phyloP scores from a whole-genome alignment of 495 filamentous ascomycete species.

The Acidomyces sp. region DNA sequence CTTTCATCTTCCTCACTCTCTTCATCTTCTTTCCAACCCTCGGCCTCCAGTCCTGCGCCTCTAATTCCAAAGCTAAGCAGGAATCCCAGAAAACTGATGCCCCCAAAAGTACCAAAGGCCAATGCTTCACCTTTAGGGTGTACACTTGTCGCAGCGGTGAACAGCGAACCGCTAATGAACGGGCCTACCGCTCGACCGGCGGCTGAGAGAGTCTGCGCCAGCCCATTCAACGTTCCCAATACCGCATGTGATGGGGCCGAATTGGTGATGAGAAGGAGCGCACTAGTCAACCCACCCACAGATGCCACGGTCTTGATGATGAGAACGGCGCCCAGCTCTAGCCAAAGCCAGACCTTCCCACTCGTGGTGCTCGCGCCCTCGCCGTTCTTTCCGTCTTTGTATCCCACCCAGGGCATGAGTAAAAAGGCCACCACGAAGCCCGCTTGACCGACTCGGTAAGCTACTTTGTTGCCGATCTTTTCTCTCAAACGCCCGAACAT shows the following conservation, averaged over 20 bases:
- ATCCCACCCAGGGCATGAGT: constrained; percentile 80
- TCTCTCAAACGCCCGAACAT: constrained; percentile 68
- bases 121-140: constrained; percentile 70
- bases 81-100: constrained; percentile 62
- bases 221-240: constrained; percentile 79
- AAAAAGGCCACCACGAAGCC: constrained; percentile 74
- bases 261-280: constrained; percentile 84
- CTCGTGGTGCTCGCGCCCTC: constrained; percentile 35
- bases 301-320: constrained; percentile 80
- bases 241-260: constrained; percentile 75
- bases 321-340: constrained; percentile 65
- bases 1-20: constrained; percentile 38
- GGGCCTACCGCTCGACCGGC: constrained; percentile 81
- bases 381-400: constrained; percentile 41
- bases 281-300: constrained; percentile 78
- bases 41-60: constrained; percentile 45
- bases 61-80: constrained; percentile 60
- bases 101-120: constrained; percentile 72
- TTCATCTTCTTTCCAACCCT: constrained; percentile 45
- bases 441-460: constrained; percentile 66
- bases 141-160: constrained; percentile 55
- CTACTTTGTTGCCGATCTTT: constrained; percentile 69
- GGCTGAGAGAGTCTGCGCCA: constrained; percentile 87
- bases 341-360: constrained; percentile 50
- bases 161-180: constrained; percentile 73